phyloP scores from a whole-genome alignment of 2,329 filamentous ascomycete genomes.

The Arachnopeziza araneosa region DNA sequence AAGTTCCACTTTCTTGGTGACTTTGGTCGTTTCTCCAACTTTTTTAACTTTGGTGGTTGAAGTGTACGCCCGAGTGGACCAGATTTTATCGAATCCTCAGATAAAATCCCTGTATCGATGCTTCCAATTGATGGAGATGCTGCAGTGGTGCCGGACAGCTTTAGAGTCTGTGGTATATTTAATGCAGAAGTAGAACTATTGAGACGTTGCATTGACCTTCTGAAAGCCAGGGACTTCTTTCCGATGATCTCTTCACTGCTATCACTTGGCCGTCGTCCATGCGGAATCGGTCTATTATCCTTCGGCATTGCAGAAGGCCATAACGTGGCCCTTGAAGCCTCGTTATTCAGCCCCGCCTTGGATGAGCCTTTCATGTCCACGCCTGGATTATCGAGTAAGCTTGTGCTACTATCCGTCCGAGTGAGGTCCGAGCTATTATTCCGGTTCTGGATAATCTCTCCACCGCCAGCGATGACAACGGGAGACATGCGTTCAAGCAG shows the following conservation, averaged over 20 bases:
- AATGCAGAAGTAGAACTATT: constrained; percentile 40
- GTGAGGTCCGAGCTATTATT: constrained; percentile 47
- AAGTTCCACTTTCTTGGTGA: constrained; percentile 57
- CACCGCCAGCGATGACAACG: constrained; percentile 57
- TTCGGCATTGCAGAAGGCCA: constrained; percentile 51
- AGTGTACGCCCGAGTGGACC: constrained; percentile 31
- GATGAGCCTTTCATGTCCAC: constrained; percentile 37
- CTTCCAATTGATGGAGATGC: constrained; percentile 48
- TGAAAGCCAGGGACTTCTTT: constrained; percentile 48
- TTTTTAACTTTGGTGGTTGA: constrained; percentile 38
- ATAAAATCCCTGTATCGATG: constrained; percentile 50
- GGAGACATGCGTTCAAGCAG: constrained; percentile 58
- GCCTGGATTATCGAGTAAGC: constrained; percentile 37
- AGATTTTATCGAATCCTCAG: constrained; percentile 48
- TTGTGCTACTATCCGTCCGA: constrained; percentile 47
- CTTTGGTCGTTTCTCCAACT: constrained; percentile 49
- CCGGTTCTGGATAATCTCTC: constrained; percentile 54
- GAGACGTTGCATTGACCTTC: constrained; percentile 50
- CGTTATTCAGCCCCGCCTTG: constrained; percentile 25
- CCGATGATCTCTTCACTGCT: constrained; percentile 51
- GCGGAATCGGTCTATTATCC: constrained; percentile 18
- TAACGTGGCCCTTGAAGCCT: constrained; percentile 39
- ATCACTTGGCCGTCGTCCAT: constrained; percentile 40
- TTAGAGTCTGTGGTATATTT: constrained; percentile 49
- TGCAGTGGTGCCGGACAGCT: constrained; percentile 35